Evolutionary conservation across 371 early-diverging fungal species (phyloP).

Genomic region (Saksenaea vasiformis): DNA sequence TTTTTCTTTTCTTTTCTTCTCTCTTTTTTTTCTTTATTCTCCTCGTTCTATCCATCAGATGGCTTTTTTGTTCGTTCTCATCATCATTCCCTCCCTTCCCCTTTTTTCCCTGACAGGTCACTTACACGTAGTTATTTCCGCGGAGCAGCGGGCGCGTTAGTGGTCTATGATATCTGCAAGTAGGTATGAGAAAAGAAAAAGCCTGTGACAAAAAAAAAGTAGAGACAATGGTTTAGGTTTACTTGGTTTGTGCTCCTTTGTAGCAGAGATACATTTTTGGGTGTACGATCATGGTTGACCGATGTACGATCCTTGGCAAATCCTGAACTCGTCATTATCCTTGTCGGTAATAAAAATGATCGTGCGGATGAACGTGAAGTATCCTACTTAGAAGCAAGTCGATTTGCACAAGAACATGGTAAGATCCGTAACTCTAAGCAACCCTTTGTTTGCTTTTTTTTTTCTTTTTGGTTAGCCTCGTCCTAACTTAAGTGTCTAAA

Average conservation of each 20-base stretch:
- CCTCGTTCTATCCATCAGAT: not conserved
- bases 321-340: slow-evolving; percentile 63
- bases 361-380: slow-evolving; percentile 62
- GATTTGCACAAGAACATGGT: slow-evolving; percentile 71
- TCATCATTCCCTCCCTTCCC: not conserved
- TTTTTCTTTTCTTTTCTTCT: not conserved
- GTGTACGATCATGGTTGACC: slow-evolving; percentile 62
- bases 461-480: not conserved
- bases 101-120: slow-evolving; percentile 43
- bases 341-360: slow-evolving; percentile 79
- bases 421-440: slow-evolving; percentile 8
- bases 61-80: not conserved
- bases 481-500: not conserved
- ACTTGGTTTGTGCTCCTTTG: not conserved
- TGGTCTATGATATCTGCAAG: slow-evolving; percentile 72
- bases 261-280: slow-evolving; percentile 61
- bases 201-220: not conserved
- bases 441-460: not conserved
- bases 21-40: not conserved
- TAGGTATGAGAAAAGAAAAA: slow-evolving; percentile 30
- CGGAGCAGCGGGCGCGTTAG: slow-evolving; percentile 71
- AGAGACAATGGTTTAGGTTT: not conserved
- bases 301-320: slow-evolving; percentile 69
- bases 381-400: slow-evolving; percentile 65
- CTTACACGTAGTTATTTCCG: slow-evolving; percentile 76